Evolutionary conservation across 2,329 filamentous ascomycete genomes (phyloP).

Genomic region (Whalleya microplaca): DNA sequence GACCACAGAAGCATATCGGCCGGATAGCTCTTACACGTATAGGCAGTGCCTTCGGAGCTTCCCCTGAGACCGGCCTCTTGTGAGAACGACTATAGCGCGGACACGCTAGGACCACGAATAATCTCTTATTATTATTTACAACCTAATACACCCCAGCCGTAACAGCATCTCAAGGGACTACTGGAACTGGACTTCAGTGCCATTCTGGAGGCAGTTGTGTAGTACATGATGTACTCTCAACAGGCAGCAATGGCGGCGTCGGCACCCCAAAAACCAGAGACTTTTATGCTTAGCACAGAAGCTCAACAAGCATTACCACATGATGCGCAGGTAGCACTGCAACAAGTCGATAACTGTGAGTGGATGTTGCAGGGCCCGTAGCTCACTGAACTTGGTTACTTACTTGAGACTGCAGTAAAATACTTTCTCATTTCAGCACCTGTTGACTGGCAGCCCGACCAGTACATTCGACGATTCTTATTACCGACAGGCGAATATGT

Average conservation of each 20-base stretch:
- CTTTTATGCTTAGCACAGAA: conserved; percentile 96
- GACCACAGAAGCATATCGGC: conserved; percentile 13
- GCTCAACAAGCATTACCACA: conserved; percentile 95
- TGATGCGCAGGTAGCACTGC: conserved; percentile 94
- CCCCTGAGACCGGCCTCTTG: conserved; percentile 13
- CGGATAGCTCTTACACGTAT: conserved; percentile 22
- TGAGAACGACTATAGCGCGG: conserved; percentile 18
- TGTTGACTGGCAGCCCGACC: conserved; percentile 95
- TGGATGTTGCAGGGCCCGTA: conserved; percentile 29
- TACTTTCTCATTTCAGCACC: conserved; percentile 99
- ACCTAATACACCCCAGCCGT: conserved; percentile 2
- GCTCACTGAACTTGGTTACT: conserved; percentile 16
- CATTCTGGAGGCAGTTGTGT: conserved; percentile 27
- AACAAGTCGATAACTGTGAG: conserved; percentile 97
- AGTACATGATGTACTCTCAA: conserved; percentile 72
- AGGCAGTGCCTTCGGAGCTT: conserved; percentile 33
- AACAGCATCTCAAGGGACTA: background rate
- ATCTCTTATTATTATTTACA: conserved; percentile 24
- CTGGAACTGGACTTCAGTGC: conserved; percentile 14
- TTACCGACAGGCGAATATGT: conserved; percentile 98
- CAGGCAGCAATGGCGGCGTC: conserved; percentile 78
- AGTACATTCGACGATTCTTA: conserved; percentile 94
- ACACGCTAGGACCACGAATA: conserved; percentile 23
- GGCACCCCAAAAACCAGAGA: conserved; percentile 94
- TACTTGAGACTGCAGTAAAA: conserved; percentile 69